Percentiles rank a stretch among this genome's conserved stretches.
Conservation (phyloP, 257 asterid genomes). For the Penstemon barbatus region DNA sequence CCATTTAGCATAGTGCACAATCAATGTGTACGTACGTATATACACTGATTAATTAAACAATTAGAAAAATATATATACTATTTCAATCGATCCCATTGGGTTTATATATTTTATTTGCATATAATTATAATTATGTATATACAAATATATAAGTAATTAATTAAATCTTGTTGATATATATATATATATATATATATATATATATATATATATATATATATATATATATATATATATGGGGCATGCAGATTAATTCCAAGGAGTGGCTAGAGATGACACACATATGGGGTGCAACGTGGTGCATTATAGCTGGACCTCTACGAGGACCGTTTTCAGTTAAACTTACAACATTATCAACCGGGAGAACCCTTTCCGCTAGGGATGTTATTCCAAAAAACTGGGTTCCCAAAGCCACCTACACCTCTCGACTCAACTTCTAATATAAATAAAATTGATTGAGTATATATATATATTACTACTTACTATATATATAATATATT, state of each 20-base stretch:
- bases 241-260: slow-evolving; percentile 49
- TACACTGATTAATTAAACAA: too few relatives aligned
- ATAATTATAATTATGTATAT: too few relatives aligned
- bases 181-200: too few relatives aligned
- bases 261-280: slow-evolving; percentile 88
- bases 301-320: slow-evolving; percentile 74
- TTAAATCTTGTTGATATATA: too few relatives aligned
- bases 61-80: too few relatives aligned
- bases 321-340: slow-evolving; percentile 86
- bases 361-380: slow-evolving; percentile 69
- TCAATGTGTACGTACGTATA: not conserved
- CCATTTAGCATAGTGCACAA: not conserved
- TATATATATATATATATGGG: too few relatives aligned
- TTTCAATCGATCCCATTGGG: too few relatives aligned
- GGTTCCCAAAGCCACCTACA: slow-evolving; percentile 92
- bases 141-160: too few relatives aligned
- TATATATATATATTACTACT: not conserved
- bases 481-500: too few relatives aligned
- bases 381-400: slow-evolving; percentile 85
- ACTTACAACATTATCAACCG: slow-evolving; percentile 70
- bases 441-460: not conserved
- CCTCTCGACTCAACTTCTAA: slow-evolving; percentile 88
- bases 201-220: too few relatives aligned
- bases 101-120: too few relatives aligned
- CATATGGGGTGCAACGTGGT: slow-evolving; percentile 96